Percentiles rank a stretch among this genome's conserved stretches.
Conservation (phyloP, 2,329 filamentous ascomycete species). For the Beauveria pseudobassiana region DNA sequence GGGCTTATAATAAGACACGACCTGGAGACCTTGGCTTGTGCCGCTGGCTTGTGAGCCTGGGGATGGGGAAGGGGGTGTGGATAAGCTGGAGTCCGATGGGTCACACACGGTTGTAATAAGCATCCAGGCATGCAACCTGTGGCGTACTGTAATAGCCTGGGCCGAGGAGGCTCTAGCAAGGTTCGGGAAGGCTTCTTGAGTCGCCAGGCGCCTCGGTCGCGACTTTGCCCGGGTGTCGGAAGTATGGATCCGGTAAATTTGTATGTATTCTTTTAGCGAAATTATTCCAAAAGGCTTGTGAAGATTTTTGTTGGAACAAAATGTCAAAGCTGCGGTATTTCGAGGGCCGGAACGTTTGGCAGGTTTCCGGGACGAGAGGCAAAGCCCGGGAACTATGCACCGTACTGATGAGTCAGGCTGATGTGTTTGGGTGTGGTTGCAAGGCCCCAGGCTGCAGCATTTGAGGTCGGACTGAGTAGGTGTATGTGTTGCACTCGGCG, state of each 20-base stretch:
- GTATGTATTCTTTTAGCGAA: neutral
- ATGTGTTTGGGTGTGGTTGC: neutral
- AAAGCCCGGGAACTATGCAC: neutral
- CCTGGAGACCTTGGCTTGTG: conserved; percentile 9
- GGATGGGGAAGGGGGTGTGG: neutral
- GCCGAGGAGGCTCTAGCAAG: neutral
- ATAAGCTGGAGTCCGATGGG: neutral
- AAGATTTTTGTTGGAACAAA: neutral
- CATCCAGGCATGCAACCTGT: neutral
- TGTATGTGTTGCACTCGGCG: neutral
- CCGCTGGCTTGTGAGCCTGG: conserved; percentile 10
- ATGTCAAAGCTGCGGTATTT: neutral
- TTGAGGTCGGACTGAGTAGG: neutral
- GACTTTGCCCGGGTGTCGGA: conserved; percentile 2
- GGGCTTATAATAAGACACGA: conserved; percentile 9
- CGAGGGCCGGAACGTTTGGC: neutral
- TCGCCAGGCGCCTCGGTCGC: neutral
- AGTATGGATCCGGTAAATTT: conserved; percentile 6
- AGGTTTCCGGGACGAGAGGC: neutral
- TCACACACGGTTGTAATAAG: conserved; percentile 1
- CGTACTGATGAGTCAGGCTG: conserved; percentile 8
- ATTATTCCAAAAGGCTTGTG: neutral
- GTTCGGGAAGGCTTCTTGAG: neutral
- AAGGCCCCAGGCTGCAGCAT: neutral
- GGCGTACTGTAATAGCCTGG: neutral